Evolutionary conservation across 2,329 filamentous ascomycete species (phyloP), one percentile per base, ranked within the genome.

Genomic region (Parasarocladium wereldwijsianum): DNA sequence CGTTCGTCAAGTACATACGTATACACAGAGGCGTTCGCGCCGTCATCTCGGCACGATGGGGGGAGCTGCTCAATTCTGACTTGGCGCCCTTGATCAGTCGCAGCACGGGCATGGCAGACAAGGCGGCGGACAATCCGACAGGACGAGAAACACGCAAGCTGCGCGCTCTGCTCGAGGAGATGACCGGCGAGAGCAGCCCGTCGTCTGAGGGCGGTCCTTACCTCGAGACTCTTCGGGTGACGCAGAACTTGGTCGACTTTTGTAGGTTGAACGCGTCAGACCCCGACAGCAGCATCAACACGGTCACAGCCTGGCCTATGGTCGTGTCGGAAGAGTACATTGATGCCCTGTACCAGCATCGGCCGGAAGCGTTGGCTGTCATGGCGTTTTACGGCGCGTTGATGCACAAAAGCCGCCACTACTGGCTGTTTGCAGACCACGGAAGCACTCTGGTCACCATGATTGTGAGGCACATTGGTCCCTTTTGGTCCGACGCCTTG

Each of bases 371-470:
- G 1, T 32, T 57, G 15, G 44, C 45, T 2, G 40, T 55, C 3
- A 36, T 64, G 7, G 52, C 50, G 4, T 56, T 58, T 36, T 63
- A 59, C 38, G 58, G 55, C 3, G 45, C 57, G 4, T 40, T 60
- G 19, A 37, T 64, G 17, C 52, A 63, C 36, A 38, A 41, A 12
- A 42, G 38, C 12, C 41, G 43, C n/a, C 32, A 42, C 2, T 44
- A 41, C 12, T 58, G 55, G 55, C 39, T 52, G 13, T 41, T 55
- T 30, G 40, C 42, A 11, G 17, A 20, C n/a, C 28, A 32, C 26
- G 32, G n/a, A 10, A 13, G 10, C 10, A 15, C n/a, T 14, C 9
- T 26, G 10, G 24, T 26, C n/a, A 9, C 10, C 10, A 11, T 26
- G 24, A 26, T 26, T 26, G 24, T 6, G 24, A 10, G 10, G 24